Conservation (phyloP, 768 basidiomycete genomes). For the Termitomyces sp. region DNA sequence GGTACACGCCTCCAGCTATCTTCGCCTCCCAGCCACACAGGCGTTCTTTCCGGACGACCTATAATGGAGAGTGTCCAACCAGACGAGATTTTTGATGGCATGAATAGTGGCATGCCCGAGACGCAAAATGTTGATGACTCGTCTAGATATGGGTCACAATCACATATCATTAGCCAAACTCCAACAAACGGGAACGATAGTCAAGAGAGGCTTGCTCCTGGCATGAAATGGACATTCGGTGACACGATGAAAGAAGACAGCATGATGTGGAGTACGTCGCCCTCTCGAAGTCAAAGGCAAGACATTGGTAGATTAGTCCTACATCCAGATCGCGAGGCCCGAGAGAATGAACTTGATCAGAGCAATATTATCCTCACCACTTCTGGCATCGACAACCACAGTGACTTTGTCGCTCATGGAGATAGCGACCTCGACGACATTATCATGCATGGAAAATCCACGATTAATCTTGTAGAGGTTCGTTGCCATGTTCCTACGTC, state of each 20-base stretch:
- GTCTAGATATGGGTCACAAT: constrained; percentile 30
- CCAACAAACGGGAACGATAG: constrained; percentile 61
- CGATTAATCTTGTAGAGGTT: constrained; percentile 39
- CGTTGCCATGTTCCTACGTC: constrained; percentile 14
- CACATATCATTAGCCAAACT: constrained; percentile 23
- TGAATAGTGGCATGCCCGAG: constrained; percentile 44
- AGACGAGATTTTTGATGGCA: constrained; percentile 46
- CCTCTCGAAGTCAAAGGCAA: constrained; percentile 49
- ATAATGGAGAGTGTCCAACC: constrained; percentile 49
- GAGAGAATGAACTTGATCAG: constrained; percentile 13
- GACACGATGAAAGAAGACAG: constrained; percentile 56
- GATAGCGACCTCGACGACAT: constrained; percentile 39
- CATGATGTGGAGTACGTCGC: constrained; percentile 71
- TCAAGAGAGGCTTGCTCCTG: constrained; percentile 55
- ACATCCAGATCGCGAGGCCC: constrained; percentile 8
- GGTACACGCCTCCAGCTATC: constrained; percentile 25
- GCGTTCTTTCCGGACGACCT: constrained; percentile 44
- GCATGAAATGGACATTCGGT: constrained; percentile 60
- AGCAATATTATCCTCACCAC: constrained; percentile 21
- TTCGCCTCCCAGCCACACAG: constrained; percentile 22
- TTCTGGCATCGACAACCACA: constrained; percentile 34
- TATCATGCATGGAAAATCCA: constrained; percentile 30
- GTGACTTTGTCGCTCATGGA: constrained; percentile 15
- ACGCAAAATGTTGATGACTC: constrained; percentile 59
- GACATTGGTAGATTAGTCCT: constrained; percentile 31